phyloP scores from a whole-genome alignment of 306 rosid species.

The Sindora glabra region DNA sequence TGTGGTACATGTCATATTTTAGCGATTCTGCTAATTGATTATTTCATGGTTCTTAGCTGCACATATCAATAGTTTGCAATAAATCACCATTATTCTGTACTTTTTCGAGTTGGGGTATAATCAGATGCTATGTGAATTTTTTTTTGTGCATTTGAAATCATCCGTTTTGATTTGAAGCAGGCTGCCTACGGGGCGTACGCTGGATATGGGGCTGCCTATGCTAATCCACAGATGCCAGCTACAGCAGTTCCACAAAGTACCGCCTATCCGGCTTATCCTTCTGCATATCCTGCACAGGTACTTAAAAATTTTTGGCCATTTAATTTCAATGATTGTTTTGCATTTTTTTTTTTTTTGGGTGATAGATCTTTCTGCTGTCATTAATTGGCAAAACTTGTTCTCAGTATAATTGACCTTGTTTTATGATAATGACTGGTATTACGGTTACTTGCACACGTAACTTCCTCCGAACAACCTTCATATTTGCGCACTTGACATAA shows the following conservation, averaged over 20 bases:
- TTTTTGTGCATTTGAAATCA: neutral
- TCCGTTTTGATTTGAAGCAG: constrained; percentile 29
- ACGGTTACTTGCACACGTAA: neutral
- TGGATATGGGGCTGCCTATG: constrained; percentile 62
- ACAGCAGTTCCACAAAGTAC: constrained; percentile 53
- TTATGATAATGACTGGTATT: neutral
- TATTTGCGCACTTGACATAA: too few species aligned
- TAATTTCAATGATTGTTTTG: neutral
- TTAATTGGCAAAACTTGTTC: too few species aligned
- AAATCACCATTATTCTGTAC: neutral
- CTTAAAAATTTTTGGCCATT: neutral
- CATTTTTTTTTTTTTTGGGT: neutral
- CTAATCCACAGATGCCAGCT: constrained; percentile 54
- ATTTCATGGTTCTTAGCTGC: neutral
- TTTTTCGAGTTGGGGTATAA: neutral
- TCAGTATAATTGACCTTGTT: neutral
- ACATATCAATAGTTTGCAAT: neutral
- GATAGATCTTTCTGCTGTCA: neutral
- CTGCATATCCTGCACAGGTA: constrained; percentile 90
- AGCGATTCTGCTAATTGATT: neutral
- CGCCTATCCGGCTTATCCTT: constrained; percentile 75
- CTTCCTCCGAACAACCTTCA: too few species aligned
- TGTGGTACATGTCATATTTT: neutral
- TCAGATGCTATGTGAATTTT: neutral
- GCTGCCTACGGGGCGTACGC: constrained; percentile 69